Evolutionary conservation across 345 rosid genomes (phyloP).

Genomic region (Salix purpurea): DNA sequence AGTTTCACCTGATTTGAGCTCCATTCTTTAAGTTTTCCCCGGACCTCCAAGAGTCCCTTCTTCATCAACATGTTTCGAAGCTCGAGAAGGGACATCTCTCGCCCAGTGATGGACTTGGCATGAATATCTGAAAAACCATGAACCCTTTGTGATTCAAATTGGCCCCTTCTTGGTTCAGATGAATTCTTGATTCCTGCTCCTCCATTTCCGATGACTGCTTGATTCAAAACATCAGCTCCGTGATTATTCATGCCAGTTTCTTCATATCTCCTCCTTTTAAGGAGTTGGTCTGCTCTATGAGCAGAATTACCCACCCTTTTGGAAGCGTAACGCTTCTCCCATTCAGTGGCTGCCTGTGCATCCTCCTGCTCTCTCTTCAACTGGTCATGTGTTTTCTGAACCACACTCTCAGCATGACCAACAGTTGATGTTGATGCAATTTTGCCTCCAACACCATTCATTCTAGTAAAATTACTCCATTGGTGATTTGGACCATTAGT

Average conservation of each 20-base stretch:
- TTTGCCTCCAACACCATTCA: constrained; percentile 26
- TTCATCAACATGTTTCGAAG: constrained; percentile 43
- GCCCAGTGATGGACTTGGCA: constrained; percentile 26
- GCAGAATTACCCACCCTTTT: constrained; percentile 20
- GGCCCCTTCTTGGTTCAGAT: constrained; percentile 30
- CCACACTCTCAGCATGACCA: constrained; percentile 35
- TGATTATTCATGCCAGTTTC: constrained; percentile 24
- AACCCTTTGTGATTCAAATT: constrained; percentile 25
- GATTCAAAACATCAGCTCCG: constrained; percentile 21
- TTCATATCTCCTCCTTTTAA: constrained; percentile 45
- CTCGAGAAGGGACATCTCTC: constrained; percentile 47
- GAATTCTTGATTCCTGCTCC: constrained; percentile 19
- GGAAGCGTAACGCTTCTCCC: not conserved
- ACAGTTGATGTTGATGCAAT: constrained; percentile 22
- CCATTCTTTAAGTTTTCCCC: constrained; percentile 43
- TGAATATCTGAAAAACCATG: constrained; percentile 30
- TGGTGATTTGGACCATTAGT: constrained; percentile 28
- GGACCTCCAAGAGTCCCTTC: constrained; percentile 44
- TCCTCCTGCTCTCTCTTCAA: constrained; percentile 42
- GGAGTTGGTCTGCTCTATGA: constrained; percentile 29
- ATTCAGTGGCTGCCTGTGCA: constrained; percentile 22
- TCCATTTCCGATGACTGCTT: constrained; percentile 23
- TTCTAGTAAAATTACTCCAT: constrained; percentile 36
- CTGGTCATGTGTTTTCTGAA: constrained; percentile 35
- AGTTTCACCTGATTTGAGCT: constrained; percentile 25